Conservation (phyloP, 2,329 filamentous ascomycete species). For the Eurotiales sp. region DNA sequence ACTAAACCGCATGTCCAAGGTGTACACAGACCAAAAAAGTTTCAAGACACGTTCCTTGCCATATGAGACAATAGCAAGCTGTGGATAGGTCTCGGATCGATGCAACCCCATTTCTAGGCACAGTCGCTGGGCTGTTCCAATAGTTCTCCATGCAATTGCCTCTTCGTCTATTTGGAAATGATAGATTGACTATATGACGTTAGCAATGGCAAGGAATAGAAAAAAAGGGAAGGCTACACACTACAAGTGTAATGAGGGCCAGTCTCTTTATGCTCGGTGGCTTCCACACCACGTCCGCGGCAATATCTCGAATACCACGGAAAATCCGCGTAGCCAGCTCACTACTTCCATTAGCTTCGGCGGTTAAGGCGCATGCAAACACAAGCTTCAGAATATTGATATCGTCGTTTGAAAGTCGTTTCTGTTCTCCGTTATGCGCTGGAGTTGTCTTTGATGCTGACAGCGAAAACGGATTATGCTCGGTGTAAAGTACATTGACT, state of each 20-base stretch:
- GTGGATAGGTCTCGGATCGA: constrained; percentile 66
- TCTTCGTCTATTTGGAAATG: constrained; percentile 85
- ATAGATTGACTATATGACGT: constrained; percentile 59
- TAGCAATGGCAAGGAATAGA: background rate
- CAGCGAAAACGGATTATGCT: constrained; percentile 24
- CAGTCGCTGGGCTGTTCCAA: constrained; percentile 75
- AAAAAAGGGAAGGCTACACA: constrained; percentile 18
- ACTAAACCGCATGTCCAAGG: constrained; percentile 82
- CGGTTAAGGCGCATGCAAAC: constrained; percentile 69
- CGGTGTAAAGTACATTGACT: constrained; percentile 59
- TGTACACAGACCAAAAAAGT: constrained; percentile 83
- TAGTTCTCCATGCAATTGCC: constrained; percentile 80
- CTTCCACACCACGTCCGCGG: constrained; percentile 62
- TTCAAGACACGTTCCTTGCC: constrained; percentile 66
- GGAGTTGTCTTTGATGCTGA: background rate
- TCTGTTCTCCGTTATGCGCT: background rate
- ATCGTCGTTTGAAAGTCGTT: constrained; percentile 38
- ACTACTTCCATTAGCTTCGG: constrained; percentile 75
- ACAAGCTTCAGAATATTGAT: constrained; percentile 75
- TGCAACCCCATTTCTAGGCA: constrained; percentile 81
- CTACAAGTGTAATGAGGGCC: constrained; percentile 52
- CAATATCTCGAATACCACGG: constrained; percentile 66
- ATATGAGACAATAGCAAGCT: constrained; percentile 61
- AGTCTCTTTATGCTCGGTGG: constrained; percentile 57
- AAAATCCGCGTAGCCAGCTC: constrained; percentile 69